Evolutionary conservation across 768 basidiomycete species (phyloP), one percentile per base, ranked within the genome.

Genomic region (Tephrocybe sp.): DNA sequence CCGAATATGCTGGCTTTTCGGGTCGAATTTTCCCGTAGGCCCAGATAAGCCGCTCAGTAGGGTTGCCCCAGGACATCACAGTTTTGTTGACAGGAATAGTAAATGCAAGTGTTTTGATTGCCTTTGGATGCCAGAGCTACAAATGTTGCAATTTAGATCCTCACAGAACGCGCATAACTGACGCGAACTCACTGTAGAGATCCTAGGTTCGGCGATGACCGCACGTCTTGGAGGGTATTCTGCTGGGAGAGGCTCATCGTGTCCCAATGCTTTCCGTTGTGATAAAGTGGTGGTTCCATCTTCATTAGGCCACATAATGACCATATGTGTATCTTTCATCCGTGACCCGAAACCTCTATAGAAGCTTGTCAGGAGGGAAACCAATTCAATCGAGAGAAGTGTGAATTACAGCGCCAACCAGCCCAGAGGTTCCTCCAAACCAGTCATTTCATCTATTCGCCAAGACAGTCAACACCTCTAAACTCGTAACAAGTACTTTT

Each of bases 251-350:
- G 86, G 84, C 59, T 78, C 73, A 21, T 62, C 57, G 43, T 80
- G 74, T 2, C 69, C 74, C 11, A 61, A 58, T 1, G 77, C 76
- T 57, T 71, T 69, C 4, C 85, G 70, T 50, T 87, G 85, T 9
- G 82, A 83, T 43, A 87, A 60, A 1, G 82, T 79, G 37, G 73
- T 70, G 4, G 74, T 69, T 2, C 78, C 78, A 57, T 86, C 79
- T 3, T 68, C 59, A 56, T 73, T 71, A 39, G 64, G 60, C 71
- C 74, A 74, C 63, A 75, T 62, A n/a, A 86, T 76, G 49, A 86
- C 74, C 74, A 84, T 81, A 34, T 74, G 73, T 0, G 76, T 71
- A 39, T 68, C 57, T n/a, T 66, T 57, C 80, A 82, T 81, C 36
- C 60, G 65, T 24, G 49, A 52, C 4, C 82, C 81, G 57, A 77